These are phyloP conservation scores for Rugosomyces carneus DNA, from an alignment of 1,284 basidiomycete genomes.

Conservation along the genomic window DNA sequence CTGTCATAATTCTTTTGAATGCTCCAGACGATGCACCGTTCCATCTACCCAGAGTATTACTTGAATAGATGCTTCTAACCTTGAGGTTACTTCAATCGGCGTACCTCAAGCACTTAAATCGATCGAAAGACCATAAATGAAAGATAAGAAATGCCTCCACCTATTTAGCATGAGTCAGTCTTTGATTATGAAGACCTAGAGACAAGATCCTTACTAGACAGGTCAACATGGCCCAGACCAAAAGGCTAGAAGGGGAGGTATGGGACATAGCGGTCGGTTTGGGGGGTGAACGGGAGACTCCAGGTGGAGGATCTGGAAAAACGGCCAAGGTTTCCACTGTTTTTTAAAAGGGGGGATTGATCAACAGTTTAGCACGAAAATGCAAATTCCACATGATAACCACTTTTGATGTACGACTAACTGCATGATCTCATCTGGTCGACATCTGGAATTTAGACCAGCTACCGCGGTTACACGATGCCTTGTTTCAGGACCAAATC, in stretches of 20 bases:
- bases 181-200: neutral
- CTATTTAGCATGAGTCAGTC: constrained; percentile 27
- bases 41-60: constrained; percentile 41
- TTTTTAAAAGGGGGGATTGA: neutral
- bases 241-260: constrained; percentile 48
- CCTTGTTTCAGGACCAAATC: neutral
- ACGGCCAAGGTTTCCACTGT: neutral
- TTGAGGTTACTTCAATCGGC: constrained; percentile 14
- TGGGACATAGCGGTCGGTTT: constrained; percentile 47
- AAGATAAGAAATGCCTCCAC: constrained; percentile 57
- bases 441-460: neutral
- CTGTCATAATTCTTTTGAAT: constrained; percentile 78
- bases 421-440: neutral
- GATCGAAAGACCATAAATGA: constrained; percentile 74
- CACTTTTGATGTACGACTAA: neutral
- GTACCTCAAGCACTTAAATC: constrained; percentile 65
- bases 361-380: neutral
- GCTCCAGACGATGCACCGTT: constrained; percentile 57
- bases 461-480: neutral
- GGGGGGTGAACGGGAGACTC: neutral
- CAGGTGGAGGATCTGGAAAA: neutral
- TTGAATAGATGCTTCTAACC: neutral
- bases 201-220: constrained; percentile 31
- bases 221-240: constrained; percentile 58
- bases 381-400: constrained; percentile 5